Percentiles rank a stretch among this genome's conserved stretches.
phyloP scores from a whole-genome alignment of 352 stramenopile species.

The Globisporangium yorkense region DNA sequence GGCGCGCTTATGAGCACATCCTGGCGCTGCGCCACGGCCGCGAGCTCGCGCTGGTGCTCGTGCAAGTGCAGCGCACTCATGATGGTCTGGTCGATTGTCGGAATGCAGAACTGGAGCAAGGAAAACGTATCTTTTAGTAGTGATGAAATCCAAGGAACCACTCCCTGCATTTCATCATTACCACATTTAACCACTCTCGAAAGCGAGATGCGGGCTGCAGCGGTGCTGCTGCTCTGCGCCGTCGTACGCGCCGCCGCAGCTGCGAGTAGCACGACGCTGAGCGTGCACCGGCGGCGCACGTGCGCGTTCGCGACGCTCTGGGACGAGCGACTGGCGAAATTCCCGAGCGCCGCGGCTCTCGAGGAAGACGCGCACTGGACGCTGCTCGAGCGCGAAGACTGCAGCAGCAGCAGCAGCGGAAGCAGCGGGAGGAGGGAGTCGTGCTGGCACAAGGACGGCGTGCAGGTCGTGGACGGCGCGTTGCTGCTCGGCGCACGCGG shows the following conservation, averaged over 20 bases:
- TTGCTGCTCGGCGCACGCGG: slow-evolving; percentile 5
- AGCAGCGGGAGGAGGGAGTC: background rate
- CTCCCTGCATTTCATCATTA: background rate
- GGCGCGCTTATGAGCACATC: slow-evolving; percentile 62
- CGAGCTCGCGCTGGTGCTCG: slow-evolving; percentile 67
- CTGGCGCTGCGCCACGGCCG: slow-evolving; percentile 47
- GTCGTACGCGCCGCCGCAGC: background rate
- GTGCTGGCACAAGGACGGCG: slow-evolving; percentile 15
- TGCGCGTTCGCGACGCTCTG: slow-evolving; percentile 32
- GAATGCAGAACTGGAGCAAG: background rate
- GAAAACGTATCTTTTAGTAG: background rate
- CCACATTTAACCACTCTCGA: no score
- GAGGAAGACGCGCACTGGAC: slow-evolving; percentile 12
- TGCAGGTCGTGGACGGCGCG: slow-evolving; percentile 10
- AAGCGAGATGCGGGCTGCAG: background rate
- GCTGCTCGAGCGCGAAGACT: slow-evolving; percentile 18
- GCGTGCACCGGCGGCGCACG: slow-evolving; percentile 23
- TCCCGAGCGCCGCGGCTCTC: slow-evolving; percentile 12
- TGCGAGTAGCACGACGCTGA: background rate
- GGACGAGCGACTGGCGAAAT: slow-evolving; percentile 15
- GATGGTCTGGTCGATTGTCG: background rate
- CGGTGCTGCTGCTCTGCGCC: background rate
- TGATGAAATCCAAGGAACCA: background rate
- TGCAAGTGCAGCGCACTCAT: slow-evolving; percentile 25
- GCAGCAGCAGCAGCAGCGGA: background rate